Evolutionary conservation across 2,329 filamentous ascomycete species (phyloP).

Genomic region (Fusarium anthophilum): DNA sequence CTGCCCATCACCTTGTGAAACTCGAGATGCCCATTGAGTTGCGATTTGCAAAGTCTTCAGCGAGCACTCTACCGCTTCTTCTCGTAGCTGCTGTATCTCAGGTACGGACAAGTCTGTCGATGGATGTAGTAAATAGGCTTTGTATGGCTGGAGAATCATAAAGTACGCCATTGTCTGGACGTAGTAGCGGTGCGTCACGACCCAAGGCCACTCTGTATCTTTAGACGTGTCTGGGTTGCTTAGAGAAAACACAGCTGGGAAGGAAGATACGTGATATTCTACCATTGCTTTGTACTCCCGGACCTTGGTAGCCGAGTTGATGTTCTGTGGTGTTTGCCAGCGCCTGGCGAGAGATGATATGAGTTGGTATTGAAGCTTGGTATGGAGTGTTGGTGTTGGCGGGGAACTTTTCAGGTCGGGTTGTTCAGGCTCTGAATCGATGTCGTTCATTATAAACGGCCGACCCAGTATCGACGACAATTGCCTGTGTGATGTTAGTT

Average conservation of each 20-base stretch:
- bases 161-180: constrained; percentile 15
- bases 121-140: neutral
- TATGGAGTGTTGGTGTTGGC: constrained; percentile 1
- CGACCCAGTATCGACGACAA: neutral
- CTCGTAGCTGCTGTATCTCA: neutral
- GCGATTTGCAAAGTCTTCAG: neutral
- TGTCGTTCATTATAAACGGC: constrained; percentile 8
- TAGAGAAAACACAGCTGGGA: neutral
- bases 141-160: constrained; percentile 15
- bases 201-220: constrained; percentile 5
- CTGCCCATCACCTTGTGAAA: neutral
- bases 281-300: neutral
- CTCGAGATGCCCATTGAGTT: neutral
- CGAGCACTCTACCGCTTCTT: neutral
- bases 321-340: constrained; percentile 9
- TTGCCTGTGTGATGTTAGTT: neutral
- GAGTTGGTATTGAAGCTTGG: constrained; percentile 7
- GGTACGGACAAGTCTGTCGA: neutral
- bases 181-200: constrained; percentile 6
- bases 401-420: fast-evolving
- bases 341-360: constrained; percentile 5
- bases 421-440: neutral
- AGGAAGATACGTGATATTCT: neutral
- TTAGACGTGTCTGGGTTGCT: neutral
- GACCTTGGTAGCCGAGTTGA: neutral